Evolutionary conservation across 139 green algal genomes (phyloP).

Genomic region (Coccomyxa sp.): DNA sequence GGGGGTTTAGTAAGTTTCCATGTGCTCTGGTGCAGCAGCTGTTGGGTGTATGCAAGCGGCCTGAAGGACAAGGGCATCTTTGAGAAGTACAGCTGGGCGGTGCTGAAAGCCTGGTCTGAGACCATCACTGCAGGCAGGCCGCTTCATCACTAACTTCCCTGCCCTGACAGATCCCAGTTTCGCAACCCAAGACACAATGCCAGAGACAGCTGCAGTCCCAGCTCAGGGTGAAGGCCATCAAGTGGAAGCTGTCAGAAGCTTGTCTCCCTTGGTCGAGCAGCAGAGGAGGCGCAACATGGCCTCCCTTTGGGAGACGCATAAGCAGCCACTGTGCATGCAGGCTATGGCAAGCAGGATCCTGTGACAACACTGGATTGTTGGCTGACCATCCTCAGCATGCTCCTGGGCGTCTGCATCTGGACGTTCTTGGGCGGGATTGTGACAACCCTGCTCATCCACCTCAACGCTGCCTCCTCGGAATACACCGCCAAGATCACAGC

Average conservation of each 20-base stretch:
- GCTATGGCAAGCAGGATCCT: slow-evolving; percentile 16
- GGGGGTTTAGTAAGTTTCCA: no score
- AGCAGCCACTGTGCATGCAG: no score
- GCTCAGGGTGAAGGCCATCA: no score
- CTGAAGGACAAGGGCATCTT: slow-evolving; percentile 1
- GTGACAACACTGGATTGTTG: slow-evolving; percentile 18
- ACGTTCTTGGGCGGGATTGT: slow-evolving; percentile 28
- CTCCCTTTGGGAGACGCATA: no score
- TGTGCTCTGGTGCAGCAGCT: slow-evolving; percentile 1
- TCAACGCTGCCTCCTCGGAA: slow-evolving; percentile 24
- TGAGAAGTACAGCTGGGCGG: slow-evolving; percentile 25
- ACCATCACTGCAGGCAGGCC: slow-evolving; percentile 18
- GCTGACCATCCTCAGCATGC: slow-evolving; percentile 20
- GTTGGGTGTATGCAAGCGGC: slow-evolving; percentile 13
- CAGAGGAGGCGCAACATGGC: no score
- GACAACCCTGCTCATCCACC: slow-evolving; percentile 28
- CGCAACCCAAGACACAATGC: no score
- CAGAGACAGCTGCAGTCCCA: no score
- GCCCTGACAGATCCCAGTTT: no score
- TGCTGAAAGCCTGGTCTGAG: slow-evolving; percentile 19
- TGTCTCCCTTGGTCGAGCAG: no score
- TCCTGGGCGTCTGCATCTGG: slow-evolving; percentile 29
- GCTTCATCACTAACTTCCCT: background rate
- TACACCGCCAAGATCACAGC: slow-evolving; percentile 27
- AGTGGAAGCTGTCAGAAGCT: no score